Evolutionary conservation across 495 filamentous ascomycete genomes (phyloP).

Genomic region (Lasiosphaeria ovina): DNA sequence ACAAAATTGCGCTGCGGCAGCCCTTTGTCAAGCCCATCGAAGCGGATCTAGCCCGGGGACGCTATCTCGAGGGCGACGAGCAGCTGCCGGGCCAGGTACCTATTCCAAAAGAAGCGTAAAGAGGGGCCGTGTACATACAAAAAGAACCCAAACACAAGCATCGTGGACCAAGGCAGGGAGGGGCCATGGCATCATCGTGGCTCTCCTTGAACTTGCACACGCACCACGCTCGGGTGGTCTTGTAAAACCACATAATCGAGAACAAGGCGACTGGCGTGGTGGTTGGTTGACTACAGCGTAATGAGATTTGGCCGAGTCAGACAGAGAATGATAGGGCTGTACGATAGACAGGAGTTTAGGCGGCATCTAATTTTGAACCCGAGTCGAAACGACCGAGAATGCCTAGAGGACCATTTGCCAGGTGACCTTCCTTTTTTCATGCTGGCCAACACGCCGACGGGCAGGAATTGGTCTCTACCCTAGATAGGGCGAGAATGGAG

Average conservation of each 20-base stretch:
- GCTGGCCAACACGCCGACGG: slow-evolving; percentile 52
- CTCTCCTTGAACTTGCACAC: too few species aligned
- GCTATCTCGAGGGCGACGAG: slow-evolving; percentile 20
- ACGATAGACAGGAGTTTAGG: too few species aligned
- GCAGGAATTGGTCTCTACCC: slow-evolving; percentile 40
- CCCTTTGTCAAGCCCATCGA: slow-evolving; percentile 19
- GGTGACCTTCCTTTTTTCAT: slow-evolving; percentile 52
- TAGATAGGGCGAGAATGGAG: too few species aligned
- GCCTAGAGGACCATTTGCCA: slow-evolving; percentile 50
- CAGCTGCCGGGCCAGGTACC: neutral
- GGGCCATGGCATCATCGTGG: too few species aligned
- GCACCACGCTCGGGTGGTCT: too few species aligned
- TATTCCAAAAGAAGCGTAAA: neutral
- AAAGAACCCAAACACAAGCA: neutral
- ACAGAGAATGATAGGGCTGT: too few species aligned
- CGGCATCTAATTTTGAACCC: too few species aligned
- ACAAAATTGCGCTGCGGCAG: slow-evolving; percentile 48
- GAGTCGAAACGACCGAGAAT: too few species aligned
- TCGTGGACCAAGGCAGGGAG: too few species aligned
- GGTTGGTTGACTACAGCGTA: too few species aligned
- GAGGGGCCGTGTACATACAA: neutral
- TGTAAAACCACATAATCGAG: too few species aligned
- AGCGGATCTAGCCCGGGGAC: slow-evolving; percentile 23
- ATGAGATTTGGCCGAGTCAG: neutral
- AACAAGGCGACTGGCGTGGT: too few species aligned